These are phyloP conservation scores for Starmerella vitae DNA, from an alignment of 805 yeast species.

Conservation along the genomic window DNA sequence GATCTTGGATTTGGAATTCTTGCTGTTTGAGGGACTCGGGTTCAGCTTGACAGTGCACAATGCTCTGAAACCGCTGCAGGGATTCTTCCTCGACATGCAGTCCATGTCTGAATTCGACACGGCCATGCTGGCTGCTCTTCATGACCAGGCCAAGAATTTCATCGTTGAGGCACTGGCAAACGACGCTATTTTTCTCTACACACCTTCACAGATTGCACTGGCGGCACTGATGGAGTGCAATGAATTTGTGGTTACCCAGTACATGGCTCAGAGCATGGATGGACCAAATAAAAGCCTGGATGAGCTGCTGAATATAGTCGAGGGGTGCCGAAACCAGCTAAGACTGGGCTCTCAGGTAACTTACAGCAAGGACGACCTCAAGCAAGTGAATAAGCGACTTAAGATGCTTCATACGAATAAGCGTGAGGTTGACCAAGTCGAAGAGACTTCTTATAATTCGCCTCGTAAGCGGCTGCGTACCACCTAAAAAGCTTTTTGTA, in stretches of 20 bases:
- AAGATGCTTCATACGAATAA: slow-evolving; percentile 11
- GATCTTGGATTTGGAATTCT: slow-evolving; percentile 67
- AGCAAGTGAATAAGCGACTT: slow-evolving; percentile 27
- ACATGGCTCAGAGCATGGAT: slow-evolving; percentile 48
- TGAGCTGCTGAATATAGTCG: slow-evolving; percentile 20
- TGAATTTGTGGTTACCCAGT: slow-evolving; percentile 48
- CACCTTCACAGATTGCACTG: slow-evolving; percentile 93
- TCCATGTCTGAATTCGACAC: slow-evolving; percentile 34
- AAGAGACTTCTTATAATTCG: too few species aligned
- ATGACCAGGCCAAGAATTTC: slow-evolving; percentile 55
- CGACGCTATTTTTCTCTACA: slow-evolving; percentile 61
- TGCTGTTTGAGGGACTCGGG: slow-evolving; percentile 53
- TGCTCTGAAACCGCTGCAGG: slow-evolving; percentile 81
- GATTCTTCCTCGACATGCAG: slow-evolving; percentile 86
- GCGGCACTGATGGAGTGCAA: slow-evolving; percentile 66
- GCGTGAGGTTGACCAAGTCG: neutral
- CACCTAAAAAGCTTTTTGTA: too few species aligned
- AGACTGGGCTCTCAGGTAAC: slow-evolving; percentile 12
- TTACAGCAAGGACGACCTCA: slow-evolving; percentile 24
- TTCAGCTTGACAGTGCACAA: slow-evolving; percentile 81
- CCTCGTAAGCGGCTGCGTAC: too few species aligned
- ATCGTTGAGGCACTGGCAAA: slow-evolving; percentile 58
- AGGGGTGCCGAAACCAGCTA: slow-evolving; percentile 22
- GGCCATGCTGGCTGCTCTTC: slow-evolving; percentile 45
- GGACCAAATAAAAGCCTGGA: slow-evolving; percentile 20